Evolutionary conservation across 1,139 yeast species (phyloP), one percentile per base, ranked within the genome.

Genomic region (Sugiyamaella sp.): DNA sequence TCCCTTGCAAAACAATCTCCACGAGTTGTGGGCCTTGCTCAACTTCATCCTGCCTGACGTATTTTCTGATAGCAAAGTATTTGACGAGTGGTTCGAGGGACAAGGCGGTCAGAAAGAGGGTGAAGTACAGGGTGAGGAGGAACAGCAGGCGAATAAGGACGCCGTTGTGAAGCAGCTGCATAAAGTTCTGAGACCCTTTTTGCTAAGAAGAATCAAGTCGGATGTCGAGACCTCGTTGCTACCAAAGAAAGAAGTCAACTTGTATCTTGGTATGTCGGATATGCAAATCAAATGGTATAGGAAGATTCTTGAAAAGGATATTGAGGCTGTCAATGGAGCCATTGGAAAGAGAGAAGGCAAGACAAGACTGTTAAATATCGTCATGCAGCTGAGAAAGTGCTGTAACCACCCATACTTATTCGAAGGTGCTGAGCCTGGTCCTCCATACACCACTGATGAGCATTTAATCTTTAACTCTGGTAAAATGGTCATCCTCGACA

Each of bases 371-470:
- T 75, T 93, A 52, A 93, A 93, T 66, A 90, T 93, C 64, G 97
- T 93, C 16, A 93, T 93, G 99, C 99, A 93, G 70, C 76, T 93
- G 60, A 80, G 98, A 63, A 93, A 93, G 70, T 93, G 98, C 70
- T 93, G 98, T 70, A 93, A 93, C 66, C 99, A 93, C 71, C 99
- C 99, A 0, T 93, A 93, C 69, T 74, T 93, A 49, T 93, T 93
- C 65, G 98, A 93, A 68, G 98, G 99, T 39, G 99, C 99, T 0
- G 99, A 93, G 69, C 98, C 98, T 0, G 99, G 99, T 8, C 99
- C 99, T 2, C 99, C 99, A 0, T 93, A 80, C 67, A 91, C 98
- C 1, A 93, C 97, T 0, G 99, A 91, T 69, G 98, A 91, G 67
- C 98, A 93, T 71, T 77, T 93, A 61, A 85, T 93, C 9, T 84